These are phyloP conservation scores for Paratinospora sagittata DNA, from an alignment of 164 flowering plant species.

Conservation along the genomic window DNA sequence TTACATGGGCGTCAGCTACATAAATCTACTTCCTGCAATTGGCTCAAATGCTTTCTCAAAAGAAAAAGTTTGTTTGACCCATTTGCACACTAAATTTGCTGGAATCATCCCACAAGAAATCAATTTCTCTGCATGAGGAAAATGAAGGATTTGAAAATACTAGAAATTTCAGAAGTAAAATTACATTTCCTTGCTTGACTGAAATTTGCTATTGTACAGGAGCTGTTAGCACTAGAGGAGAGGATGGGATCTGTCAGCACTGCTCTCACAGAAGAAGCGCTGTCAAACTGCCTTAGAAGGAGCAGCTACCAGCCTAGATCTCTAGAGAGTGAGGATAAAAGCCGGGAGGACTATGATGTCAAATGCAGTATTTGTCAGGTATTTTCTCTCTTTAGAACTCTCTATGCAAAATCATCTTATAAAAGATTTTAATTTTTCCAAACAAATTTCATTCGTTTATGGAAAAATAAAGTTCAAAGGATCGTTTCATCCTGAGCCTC, in stretches of 20 bases:
- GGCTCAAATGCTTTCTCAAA: neutral
- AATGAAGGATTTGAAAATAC: neutral
- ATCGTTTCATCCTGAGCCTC: neutral
- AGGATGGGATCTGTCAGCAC: slow-evolving; percentile 91
- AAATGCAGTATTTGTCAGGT: slow-evolving; percentile 99
- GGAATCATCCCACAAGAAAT: neutral
- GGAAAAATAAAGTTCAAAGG: neutral
- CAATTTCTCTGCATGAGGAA: neutral
- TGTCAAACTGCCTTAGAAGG: slow-evolving; percentile 51
- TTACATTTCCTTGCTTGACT: neutral
- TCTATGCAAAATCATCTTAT: neutral
- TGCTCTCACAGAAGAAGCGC: slow-evolving; percentile 68
- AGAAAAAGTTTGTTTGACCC: neutral
- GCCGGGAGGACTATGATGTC: slow-evolving; percentile 35
- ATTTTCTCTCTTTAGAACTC: neutral
- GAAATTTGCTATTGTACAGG: slow-evolving; percentile 35
- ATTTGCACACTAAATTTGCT: neutral
- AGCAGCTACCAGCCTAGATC: slow-evolving; percentile 31
- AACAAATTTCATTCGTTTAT: neutral
- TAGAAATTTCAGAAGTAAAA: neutral
- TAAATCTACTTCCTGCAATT: too few relatives aligned
- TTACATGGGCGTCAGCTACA: too few relatives aligned
- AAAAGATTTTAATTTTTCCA: neutral
- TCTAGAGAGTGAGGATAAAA: slow-evolving; percentile 11
- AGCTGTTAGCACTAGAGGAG: slow-evolving; percentile 84